These are phyloP conservation scores for Thielaviopsis ethacetica DNA, from an alignment of 2,329 filamentous ascomycete genomes.

Conservation along the genomic window DNA sequence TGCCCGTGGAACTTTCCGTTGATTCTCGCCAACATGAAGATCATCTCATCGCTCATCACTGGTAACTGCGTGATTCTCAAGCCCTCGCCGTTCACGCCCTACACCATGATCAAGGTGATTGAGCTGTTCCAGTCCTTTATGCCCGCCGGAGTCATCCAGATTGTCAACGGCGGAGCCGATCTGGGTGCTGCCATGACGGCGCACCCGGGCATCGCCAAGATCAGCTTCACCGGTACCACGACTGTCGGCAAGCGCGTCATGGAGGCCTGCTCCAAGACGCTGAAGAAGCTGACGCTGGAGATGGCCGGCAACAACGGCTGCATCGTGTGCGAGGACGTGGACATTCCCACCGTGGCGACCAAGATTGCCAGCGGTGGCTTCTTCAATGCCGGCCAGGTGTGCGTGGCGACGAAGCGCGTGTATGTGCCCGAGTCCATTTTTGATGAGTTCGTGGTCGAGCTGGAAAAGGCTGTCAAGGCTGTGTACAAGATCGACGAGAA, in stretches of 20 bases:
- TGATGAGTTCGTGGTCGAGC: constrained; percentile 30
- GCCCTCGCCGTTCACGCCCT: constrained; percentile 41
- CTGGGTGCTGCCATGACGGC: constrained; percentile 41
- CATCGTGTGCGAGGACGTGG: constrained; percentile 41
- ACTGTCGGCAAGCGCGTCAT: constrained; percentile 45
- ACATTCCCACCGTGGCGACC: constrained; percentile 23
- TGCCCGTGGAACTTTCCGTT: constrained; percentile 42
- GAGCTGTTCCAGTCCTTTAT: constrained; percentile 42
- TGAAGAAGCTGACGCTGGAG: constrained; percentile 46
- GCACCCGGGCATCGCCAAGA: constrained; percentile 45
- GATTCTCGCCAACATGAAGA: constrained; percentile 34
- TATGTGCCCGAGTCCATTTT: constrained; percentile 46
- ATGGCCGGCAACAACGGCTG: constrained; percentile 45
- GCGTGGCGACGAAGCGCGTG: constrained; percentile 34
- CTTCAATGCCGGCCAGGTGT: constrained; percentile 33
- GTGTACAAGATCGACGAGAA: constrained; percentile 20
- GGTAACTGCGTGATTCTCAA: constrained; percentile 41
- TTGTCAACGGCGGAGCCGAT: constrained; percentile 40
- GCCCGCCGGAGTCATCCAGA: constrained; percentile 46
- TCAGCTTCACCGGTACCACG: constrained; percentile 47
- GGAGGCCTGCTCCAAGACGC: constrained; percentile 34
- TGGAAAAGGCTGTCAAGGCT: constrained; percentile 17
- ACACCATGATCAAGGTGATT: constrained; percentile 40
- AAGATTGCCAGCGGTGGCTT: constrained; percentile 34
- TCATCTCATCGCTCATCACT: constrained; percentile 38